Conservation (phyloP, 2,329 filamentous ascomycete species). For the Talaromyces rugulosus region DNA sequence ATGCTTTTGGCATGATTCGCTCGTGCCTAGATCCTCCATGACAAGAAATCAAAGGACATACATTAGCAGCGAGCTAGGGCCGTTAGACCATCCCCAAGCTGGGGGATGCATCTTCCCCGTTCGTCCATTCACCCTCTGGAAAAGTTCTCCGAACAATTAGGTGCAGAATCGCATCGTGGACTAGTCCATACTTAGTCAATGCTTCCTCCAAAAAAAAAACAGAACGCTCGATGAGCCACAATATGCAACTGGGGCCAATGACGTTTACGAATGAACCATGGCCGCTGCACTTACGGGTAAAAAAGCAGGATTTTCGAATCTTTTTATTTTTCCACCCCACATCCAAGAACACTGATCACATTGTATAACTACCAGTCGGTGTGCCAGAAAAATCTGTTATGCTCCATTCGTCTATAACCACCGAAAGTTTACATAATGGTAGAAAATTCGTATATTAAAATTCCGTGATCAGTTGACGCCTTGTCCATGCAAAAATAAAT, state of each 20-base stretch:
- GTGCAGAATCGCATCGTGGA: neutral
- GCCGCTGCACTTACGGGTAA: neutral
- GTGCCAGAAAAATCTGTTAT: neutral
- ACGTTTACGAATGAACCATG: neutral
- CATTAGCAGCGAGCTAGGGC: neutral
- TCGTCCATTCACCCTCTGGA: neutral
- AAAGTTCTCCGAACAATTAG: neutral
- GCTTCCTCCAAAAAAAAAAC: neutral
- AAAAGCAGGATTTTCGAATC: neutral
- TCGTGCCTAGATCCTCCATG: neutral
- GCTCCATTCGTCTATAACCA: neutral
- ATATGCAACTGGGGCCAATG: neutral
- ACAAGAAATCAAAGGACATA: too few species aligned
- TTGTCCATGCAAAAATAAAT: neutral
- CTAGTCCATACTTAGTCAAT: neutral
- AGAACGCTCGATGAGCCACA: neutral
- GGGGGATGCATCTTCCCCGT: neutral
- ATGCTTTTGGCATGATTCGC: neutral
- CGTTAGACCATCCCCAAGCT: neutral
- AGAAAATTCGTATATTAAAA: neutral
- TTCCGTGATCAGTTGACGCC: too few species aligned
- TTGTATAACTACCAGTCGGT: neutral
- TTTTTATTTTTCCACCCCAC: neutral
- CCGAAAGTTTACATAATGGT: neutral
- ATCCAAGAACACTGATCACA: neutral